Percentiles rank a stretch among this genome's conserved stretches.
phyloP scores from a whole-genome alignment of 306 rosid genomes.

The Clitoria ternatea region DNA sequence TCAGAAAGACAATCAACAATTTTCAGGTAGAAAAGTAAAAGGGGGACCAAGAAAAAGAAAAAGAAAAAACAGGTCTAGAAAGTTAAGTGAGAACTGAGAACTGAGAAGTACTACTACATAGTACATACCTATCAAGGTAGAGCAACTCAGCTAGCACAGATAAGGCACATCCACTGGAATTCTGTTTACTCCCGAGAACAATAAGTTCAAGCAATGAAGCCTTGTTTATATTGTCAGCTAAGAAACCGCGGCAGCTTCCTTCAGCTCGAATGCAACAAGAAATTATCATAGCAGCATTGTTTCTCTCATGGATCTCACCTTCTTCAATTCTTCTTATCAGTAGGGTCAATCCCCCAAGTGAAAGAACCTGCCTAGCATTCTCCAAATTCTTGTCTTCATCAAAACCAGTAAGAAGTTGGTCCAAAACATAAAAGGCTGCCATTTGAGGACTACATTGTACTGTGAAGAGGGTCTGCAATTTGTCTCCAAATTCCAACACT shows the following conservation, averaged over 20 bases:
- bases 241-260: slow-evolving; percentile 63
- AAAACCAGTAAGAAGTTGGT: slow-evolving; percentile 76
- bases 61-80: not conserved
- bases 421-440: slow-evolving; percentile 73
- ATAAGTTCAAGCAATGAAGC: slow-evolving; percentile 63
- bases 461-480: slow-evolving; percentile 67
- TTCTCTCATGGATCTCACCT: slow-evolving; percentile 57
- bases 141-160: slow-evolving; percentile 55
- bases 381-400: slow-evolving; percentile 84
- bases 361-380: slow-evolving; percentile 71
- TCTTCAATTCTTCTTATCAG: slow-evolving; percentile 49
- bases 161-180: slow-evolving; percentile 41
- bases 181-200: slow-evolving; percentile 41
- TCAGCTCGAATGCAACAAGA: slow-evolving; percentile 65
- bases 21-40: not conserved
- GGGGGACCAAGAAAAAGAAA: not conserved
- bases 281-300: slow-evolving; percentile 43
- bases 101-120: too few relatives aligned
- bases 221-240: slow-evolving; percentile 55
- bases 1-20: slow-evolving; percentile 12
- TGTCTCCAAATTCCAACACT: slow-evolving; percentile 76
- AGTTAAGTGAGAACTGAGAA: not conserved
- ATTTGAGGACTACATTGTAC: slow-evolving; percentile 63
- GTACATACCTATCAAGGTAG: slow-evolving; percentile 56
- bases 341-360: slow-evolving; percentile 68